Evolutionary conservation across 2,329 filamentous ascomycete genomes (phyloP), one percentile per base, ranked within the genome.

Genomic region (Aspergillus oerlinghausenensis): DNA sequence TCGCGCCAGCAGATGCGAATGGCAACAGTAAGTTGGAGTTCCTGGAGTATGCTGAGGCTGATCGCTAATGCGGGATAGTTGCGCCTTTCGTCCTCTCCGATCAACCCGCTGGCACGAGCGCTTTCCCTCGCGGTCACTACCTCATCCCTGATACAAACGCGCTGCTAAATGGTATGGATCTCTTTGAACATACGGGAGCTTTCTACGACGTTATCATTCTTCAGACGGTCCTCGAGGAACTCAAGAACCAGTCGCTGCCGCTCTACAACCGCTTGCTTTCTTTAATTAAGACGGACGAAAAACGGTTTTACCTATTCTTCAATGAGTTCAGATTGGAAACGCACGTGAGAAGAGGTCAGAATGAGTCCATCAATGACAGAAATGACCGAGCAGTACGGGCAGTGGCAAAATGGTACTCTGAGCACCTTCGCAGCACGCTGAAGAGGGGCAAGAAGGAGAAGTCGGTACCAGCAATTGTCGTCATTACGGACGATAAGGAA

Each of bases 251-350:
- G 65, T 97, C 93, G 11, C 76, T 97, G 59, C 94, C 94, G 45
- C 84, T 99, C 40, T 99, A 97, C 78, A 97, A 97, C 73, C 89
- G 94, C 42, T 80, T 99, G 51, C 85, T 97, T 63, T 87, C 89
- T 23, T 80, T 99, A 61, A 96, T 92, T 42, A 96, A 93, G 75
- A 96, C 93, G 69, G 92, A 96, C 67, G 92, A 96, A 63, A 99
- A 99, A 80, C 86, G 93, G 54, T 97, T 96, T 72, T 97, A 97
- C 70, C 90, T 99, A 52, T 99, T 99, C 73, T 97, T 97, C 84
- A 99, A 99, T 73, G 94, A 99, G 67, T 99, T 99, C 70, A 85
- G 93, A 52, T 80, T 92, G 42, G 95, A 99, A 74, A 99, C 94
- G 0, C 89, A 96, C 69, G 84, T 97, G 50, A 77, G 83, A 28